Conservation (phyloP, 306 rosid species). For the Notholithocarpus densiflorus region DNA sequence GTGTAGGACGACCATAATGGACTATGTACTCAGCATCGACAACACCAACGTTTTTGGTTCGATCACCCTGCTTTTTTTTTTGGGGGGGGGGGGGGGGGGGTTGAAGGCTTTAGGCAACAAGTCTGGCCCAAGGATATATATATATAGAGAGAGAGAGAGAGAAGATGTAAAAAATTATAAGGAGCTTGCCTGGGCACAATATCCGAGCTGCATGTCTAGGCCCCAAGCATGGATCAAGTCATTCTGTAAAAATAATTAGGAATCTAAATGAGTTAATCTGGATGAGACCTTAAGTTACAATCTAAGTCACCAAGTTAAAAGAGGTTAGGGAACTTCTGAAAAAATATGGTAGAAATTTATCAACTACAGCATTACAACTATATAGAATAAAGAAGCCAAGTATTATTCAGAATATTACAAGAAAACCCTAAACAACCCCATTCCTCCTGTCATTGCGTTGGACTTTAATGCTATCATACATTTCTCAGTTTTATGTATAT, state of each 20-base stretch:
- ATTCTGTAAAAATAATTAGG: conserved; percentile 46
- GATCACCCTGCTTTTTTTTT: conserved; percentile 57
- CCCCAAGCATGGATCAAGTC: conserved; percentile 99
- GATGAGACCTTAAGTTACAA: neutral
- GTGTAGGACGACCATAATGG: conserved; percentile 82
- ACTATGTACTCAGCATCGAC: conserved; percentile 87
- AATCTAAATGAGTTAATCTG: neutral
- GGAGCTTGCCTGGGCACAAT: conserved; percentile 86
- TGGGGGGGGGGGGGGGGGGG: neutral
- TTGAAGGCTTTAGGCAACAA: conserved; percentile 1
- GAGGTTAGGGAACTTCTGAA: neutral
- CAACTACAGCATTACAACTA: neutral
- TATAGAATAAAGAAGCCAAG: neutral
- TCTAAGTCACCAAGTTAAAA: neutral
- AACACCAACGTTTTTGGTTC: conserved; percentile 76
- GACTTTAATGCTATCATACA: neutral
- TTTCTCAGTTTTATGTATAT: neutral
- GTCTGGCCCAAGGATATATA: neutral
- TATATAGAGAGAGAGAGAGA: neutral
- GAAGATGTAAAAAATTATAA: neutral
- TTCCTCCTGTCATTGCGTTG: neutral
- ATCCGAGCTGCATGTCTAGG: conserved; percentile 85
- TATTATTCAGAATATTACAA: neutral
- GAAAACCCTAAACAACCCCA: neutral
- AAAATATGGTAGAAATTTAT: neutral